These are phyloP conservation scores for Coemansia sp. DNA, from an alignment of 371 early-diverging fungal species.

Conservation along the genomic window DNA sequence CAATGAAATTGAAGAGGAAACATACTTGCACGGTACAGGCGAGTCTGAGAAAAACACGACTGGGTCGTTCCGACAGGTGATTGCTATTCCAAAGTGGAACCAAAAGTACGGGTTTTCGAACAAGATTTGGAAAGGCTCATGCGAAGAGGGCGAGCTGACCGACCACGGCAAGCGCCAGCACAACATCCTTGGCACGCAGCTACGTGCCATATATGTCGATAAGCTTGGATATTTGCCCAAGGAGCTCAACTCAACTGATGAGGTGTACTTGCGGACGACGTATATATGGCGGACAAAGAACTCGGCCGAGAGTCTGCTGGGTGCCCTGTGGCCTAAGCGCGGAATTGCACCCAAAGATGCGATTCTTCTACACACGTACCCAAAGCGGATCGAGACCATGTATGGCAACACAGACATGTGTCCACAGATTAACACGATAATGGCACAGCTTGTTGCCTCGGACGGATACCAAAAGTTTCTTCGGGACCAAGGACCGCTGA, in stretches of 20 bases:
- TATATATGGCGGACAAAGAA: constrained; percentile 58
- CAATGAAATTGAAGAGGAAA: constrained; percentile 30
- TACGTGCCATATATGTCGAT: constrained; percentile 58
- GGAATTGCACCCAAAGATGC: constrained; percentile 5
- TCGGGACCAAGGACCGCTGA: constrained; percentile 28
- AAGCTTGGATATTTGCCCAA: constrained; percentile 52
- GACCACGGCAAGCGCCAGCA: constrained; percentile 57
- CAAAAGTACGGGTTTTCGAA: constrained; percentile 32
- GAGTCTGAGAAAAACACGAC: constrained; percentile 31
- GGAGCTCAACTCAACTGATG: constrained; percentile 5
- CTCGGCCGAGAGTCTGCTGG: constrained; percentile 56
- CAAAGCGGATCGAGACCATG: constrained; percentile 56
- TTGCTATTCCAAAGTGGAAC: constrained; percentile 45
- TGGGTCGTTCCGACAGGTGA: constrained; percentile 35
- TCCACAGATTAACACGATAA: constrained; percentile 41
- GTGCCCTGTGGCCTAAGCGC: constrained; percentile 54
- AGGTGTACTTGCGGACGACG: constrained; percentile 31
- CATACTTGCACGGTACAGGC: constrained; percentile 26
- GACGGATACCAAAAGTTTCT: constrained; percentile 49
- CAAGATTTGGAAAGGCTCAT: constrained; percentile 45
- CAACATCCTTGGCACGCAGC: constrained; percentile 51
- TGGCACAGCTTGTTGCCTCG: constrained; percentile 16
- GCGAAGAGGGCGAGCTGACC: constrained; percentile 57
- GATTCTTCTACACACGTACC: constrained; percentile 53
- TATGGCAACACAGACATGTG: constrained; percentile 53